Percentiles rank a stretch among this genome's conserved stretches.
Evolutionary conservation across 306 rosid genomes (phyloP).

Genomic region (Spatholobus suberectus): DNA sequence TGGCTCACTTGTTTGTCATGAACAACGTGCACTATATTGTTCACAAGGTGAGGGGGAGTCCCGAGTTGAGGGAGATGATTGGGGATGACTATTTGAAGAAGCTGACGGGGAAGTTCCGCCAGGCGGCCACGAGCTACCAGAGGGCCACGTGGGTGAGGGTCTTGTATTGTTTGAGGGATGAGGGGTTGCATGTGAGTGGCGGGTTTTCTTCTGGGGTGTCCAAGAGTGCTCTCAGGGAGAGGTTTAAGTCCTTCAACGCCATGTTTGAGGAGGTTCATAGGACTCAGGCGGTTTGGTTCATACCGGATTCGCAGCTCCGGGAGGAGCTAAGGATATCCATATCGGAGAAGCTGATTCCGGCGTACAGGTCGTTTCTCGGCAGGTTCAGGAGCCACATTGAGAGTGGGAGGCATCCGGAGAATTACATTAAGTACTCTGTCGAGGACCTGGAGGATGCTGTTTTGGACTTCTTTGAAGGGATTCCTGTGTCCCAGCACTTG

Average conservation of each 20-base stretch:
- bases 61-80: slow-evolving; percentile 89
- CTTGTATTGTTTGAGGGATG: slow-evolving; percentile 85
- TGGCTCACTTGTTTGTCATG: slow-evolving; percentile 87
- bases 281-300: slow-evolving; percentile 87
- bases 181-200: slow-evolving; percentile 89
- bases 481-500: slow-evolving; percentile 71
- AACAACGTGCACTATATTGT: slow-evolving; percentile 98
- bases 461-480: slow-evolving; percentile 92
- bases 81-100: slow-evolving; percentile 90
- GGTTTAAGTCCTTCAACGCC: slow-evolving; percentile 94
- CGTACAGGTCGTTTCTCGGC: slow-evolving; percentile 94
- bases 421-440: slow-evolving; percentile 88
- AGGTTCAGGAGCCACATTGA: slow-evolving; percentile 87
- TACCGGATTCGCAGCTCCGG: slow-evolving; percentile 94
- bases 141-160: slow-evolving; percentile 96
- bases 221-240: slow-evolving; percentile 89
- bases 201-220: slow-evolving; percentile 93
- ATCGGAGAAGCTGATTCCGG: slow-evolving; percentile 89
- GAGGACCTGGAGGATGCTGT: slow-evolving; percentile 91
- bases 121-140: slow-evolving; percentile 94
- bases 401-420: slow-evolving; percentile 97
- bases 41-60: slow-evolving; percentile 86
- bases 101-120: slow-evolving; percentile 80
- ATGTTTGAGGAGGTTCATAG: slow-evolving; percentile 97
- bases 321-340: slow-evolving; percentile 94